These are phyloP conservation scores for Ustilago lituana DNA, from an alignment of 1,284 basidiomycete genomes.

Conservation along the genomic window DNA sequence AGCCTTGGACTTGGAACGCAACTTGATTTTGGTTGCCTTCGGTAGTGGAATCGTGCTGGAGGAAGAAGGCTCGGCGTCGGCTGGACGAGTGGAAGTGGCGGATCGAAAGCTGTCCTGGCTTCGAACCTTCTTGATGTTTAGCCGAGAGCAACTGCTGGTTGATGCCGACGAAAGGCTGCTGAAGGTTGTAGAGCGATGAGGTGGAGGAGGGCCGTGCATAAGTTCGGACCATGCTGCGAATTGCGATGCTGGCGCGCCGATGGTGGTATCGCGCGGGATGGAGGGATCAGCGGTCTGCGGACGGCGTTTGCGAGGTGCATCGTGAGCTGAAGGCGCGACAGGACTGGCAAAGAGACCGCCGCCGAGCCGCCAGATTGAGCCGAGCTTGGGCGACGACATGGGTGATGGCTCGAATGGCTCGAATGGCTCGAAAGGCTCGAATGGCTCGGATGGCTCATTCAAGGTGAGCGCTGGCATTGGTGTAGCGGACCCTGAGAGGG, in stretches of 20 bases:
- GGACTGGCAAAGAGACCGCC: slow-evolving; percentile 19
- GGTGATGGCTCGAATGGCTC: neutral
- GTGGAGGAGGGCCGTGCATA: slow-evolving; percentile 16
- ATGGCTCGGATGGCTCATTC: neutral
- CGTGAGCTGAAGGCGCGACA: neutral
- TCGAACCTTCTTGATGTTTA: slow-evolving; percentile 22
- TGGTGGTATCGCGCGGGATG: neutral
- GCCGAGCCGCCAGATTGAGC: slow-evolving; percentile 14
- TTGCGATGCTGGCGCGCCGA: slow-evolving; percentile 18
- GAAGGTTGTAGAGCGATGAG: slow-evolving; percentile 31
- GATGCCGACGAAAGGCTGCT: slow-evolving; percentile 41
- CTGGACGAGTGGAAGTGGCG: slow-evolving; percentile 3
- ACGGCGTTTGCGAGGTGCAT: neutral
- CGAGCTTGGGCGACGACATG: slow-evolving; percentile 7
- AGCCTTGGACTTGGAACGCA: slow-evolving; percentile 41
- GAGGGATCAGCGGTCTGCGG: slow-evolving; percentile 2
- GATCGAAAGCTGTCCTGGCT: slow-evolving; percentile 43
- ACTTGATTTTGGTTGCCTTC: slow-evolving; percentile 27
- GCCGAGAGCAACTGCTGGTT: slow-evolving; percentile 16
- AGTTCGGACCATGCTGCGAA: slow-evolving; percentile 41
- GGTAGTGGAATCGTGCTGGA: slow-evolving; percentile 17
- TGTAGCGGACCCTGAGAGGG: neutral
- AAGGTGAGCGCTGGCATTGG: slow-evolving; percentile 19
- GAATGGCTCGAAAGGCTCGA: too few relatives aligned
- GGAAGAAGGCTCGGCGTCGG: slow-evolving; percentile 10